Evolutionary conservation across 768 basidiomycete genomes (phyloP).

Genomic region (Xanthoconium purpureum): DNA sequence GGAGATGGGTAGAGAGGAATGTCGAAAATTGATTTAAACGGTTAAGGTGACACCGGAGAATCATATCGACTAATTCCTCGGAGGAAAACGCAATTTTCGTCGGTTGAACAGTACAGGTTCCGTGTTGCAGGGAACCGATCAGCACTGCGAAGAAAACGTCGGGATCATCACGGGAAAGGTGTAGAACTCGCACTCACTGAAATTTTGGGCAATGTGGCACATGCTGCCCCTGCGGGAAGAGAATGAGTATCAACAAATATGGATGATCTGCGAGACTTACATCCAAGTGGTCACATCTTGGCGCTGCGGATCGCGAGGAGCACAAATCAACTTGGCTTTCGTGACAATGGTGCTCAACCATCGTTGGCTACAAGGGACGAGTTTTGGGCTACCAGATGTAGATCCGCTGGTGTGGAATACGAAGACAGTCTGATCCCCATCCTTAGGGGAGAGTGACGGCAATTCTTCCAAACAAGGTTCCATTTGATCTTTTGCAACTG

Average conservation of each 20-base stretch:
- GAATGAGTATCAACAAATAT: conserved; percentile 31
- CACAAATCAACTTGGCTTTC: conserved; percentile 56
- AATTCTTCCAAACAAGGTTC: conserved; percentile 37
- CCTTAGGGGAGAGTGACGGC: conserved; percentile 39
- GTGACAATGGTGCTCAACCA: conserved; percentile 61
- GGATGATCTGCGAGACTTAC: conserved; percentile 42
- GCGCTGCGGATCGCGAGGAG: conserved; percentile 45
- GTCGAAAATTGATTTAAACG: conserved; percentile 73
- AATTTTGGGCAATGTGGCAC: conserved; percentile 78
- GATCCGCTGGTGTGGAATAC: conserved; percentile 82
- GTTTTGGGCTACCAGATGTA: conserved; percentile 80
- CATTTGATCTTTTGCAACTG: conserved; percentile 40
- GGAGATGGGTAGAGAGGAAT: conserved; percentile 64
- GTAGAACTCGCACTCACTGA: conserved; percentile 49
- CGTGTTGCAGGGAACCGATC: conserved; percentile 67
- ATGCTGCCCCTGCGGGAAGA: conserved; percentile 65
- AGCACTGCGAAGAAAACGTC: conserved; percentile 43
- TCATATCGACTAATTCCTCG: conserved; percentile 70
- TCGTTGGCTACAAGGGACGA: conserved; percentile 65
- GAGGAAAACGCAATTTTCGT: conserved; percentile 62
- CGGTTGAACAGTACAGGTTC: conserved; percentile 69
- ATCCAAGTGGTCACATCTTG: conserved; percentile 74
- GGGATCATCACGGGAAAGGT: conserved; percentile 22
- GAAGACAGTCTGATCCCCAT: conserved; percentile 49
- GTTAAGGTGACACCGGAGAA: conserved; percentile 62